These are phyloP conservation scores for Chrysoporthe puriensis DNA, from an alignment of 2,329 filamentous ascomycete genomes.

Conservation along the genomic window DNA sequence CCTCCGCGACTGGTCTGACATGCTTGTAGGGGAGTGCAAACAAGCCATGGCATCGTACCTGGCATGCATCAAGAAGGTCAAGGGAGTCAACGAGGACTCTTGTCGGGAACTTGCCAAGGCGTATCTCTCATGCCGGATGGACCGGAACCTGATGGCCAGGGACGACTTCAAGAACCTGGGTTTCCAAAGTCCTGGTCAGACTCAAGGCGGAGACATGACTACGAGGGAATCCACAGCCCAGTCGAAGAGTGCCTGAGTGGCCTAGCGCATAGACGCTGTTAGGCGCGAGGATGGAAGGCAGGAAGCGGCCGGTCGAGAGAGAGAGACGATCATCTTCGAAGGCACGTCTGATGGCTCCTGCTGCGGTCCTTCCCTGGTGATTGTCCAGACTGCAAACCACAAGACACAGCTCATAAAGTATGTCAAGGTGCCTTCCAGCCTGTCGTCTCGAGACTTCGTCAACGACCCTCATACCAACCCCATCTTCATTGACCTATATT, in stretches of 20 bases:
- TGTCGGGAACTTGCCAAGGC: slow-evolving; percentile 86
- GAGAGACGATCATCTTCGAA: neutral
- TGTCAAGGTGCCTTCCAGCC: neutral
- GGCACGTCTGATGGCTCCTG: slow-evolving; percentile 2
- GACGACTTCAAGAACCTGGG: slow-evolving; percentile 96
- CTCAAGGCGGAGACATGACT: neutral
- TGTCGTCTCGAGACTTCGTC: neutral
- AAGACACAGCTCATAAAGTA: neutral
- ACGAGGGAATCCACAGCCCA: neutral
- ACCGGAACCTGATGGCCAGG: slow-evolving; percentile 95
- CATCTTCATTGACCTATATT: neutral
- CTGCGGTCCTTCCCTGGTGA: neutral
- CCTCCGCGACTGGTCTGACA: neutral
- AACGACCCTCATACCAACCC: neutral
- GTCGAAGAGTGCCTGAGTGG: neutral
- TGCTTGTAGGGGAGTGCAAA: slow-evolving; percentile 80
- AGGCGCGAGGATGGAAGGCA: neutral
- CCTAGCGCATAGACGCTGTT: neutral
- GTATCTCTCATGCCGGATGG: slow-evolving; percentile 93
- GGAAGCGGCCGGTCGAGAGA: neutral
- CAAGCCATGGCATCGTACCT: slow-evolving; percentile 84
- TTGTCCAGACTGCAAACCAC: neutral
- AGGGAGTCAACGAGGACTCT: slow-evolving; percentile 82
- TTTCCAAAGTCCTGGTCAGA: slow-evolving; percentile 55
- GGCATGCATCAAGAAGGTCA: slow-evolving; percentile 80